Base-by-base conservation (phyloP, 2,329 filamentous ascomycete genomes). In the Fusarium nisikadoi region DNA sequence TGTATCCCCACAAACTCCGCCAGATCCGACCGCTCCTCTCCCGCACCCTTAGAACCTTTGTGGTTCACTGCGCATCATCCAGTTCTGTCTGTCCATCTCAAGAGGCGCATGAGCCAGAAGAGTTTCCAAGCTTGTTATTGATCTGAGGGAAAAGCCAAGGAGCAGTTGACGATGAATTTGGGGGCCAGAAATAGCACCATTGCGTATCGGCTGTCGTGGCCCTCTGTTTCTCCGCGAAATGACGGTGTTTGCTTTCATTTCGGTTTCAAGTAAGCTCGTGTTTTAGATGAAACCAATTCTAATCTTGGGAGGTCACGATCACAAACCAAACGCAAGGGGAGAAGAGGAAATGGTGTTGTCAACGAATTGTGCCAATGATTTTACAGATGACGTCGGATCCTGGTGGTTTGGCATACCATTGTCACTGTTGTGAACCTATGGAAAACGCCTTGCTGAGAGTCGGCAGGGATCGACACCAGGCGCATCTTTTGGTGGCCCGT, bases 401-500 rank as follows among this genome's bases (percentile, higher is more conserved):
- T 65, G 62, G 50, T 70, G 54, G 49, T 69, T 50, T 61, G 65
- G 43, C 64, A 60, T 25, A 59, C 62, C 58, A 73, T 74, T 74
- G 62, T 65, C 71, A 52, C 62, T 61, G 61, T 66, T 75, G 73
- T 78, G 67, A 79, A 76, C 79, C 79, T 77, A 79, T 79, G 57
- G 74, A 77, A 68, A 78, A 78, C 64, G 79, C 79, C 79, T 79
- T 74, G 75, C 71, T 60, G 65, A 70, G 60, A 72, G 57, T 63
- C 52, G 63, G 62, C 72, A 77, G 71, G 75, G 76, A 77, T 78
- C 68, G 68, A 65, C 71, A 55, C 60, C 63, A 47, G 56, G 47
- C 62, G 46, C 52, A 59, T 47, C 63, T 50, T 56, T 47, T 16
- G 55, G 50, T 70, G 65, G 71, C 66, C 71, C 56, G 68, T 73